phyloP scores from a whole-genome alignment of 768 basidiomycete species.

The Xerocomus spinulosus region DNA sequence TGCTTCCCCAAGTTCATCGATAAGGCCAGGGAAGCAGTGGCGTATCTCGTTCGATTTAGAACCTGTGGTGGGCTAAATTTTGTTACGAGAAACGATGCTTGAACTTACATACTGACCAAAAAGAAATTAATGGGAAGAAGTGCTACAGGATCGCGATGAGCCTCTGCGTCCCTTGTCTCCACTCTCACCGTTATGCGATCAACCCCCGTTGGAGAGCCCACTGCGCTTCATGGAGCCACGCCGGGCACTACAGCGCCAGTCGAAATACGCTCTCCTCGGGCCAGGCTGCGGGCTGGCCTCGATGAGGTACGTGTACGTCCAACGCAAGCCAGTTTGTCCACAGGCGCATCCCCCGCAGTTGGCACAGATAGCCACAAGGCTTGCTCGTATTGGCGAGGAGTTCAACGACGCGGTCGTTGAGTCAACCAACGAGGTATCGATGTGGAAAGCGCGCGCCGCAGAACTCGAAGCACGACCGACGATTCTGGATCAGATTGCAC shows the following conservation, averaged over 20 bases:
- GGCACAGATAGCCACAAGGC: constrained; percentile 24
- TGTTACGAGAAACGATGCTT: constrained; percentile 6
- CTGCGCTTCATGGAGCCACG: constrained; percentile 2
- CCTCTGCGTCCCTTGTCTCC: not conserved
- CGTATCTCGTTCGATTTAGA: constrained; percentile 10
- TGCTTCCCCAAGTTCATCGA: constrained; percentile 26
- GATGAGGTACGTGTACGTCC: constrained; percentile 22
- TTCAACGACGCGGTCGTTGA: constrained; percentile 20
- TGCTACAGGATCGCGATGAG: constrained; percentile 6
- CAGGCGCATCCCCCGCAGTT: constrained; percentile 10
- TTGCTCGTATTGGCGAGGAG: constrained; percentile 30
- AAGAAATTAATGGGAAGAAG: not conserved
- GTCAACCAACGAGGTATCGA: constrained; percentile 21
- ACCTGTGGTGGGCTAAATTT: constrained; percentile 18
- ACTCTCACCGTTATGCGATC: constrained; percentile 2
- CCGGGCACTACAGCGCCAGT: not conserved
- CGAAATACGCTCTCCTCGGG: constrained; percentile 13
- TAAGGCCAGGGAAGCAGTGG: constrained; percentile 15
- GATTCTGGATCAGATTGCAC: constrained; percentile 26
- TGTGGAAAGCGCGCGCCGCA: constrained; percentile 26
- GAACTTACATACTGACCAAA: constrained; percentile 14
- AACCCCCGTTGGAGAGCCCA: not conserved
- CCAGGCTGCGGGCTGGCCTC: constrained; percentile 21
- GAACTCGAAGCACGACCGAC: constrained; percentile 35
- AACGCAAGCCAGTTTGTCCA: not conserved